Base-by-base conservation (phyloP, 2,329 filamentous ascomycete species). In the Dactylellina leptospora region DNA sequence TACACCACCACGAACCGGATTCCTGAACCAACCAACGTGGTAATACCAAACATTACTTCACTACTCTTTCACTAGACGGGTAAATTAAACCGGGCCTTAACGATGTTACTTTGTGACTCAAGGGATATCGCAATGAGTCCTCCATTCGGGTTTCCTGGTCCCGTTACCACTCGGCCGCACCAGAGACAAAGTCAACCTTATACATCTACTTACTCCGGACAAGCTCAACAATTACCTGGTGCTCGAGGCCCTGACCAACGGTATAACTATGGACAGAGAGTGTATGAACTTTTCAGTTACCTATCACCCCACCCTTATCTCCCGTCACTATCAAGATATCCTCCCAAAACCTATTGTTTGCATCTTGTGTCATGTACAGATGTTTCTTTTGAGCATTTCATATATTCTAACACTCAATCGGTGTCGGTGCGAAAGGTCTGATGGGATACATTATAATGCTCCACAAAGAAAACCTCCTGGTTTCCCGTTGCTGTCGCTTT, bases 101-200 rank as follows among this genome's bases (percentile, higher is more conserved):
- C 66, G 58, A 71, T 71, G 66, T 71, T 71, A 42, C 66, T 71
- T 51, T 71, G 66, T 71, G 66, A 71, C 51, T 71, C 66, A 71
- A 71, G 66, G 66, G 66, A 71, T 63, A 61, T 60, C 66, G 66
- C 58, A 63, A 71, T 58, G 66, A 63, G 66, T 56, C 66, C 66
- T 63, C 58, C 66, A 42, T 63, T 71, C 18, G 66, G 66, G 44
- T 62, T 71, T 25, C 58, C 50, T 13, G 58, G 58, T 45, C 55
- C 64, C 23, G 64, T 62, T 27, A 50, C 56, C 16, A 51, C 66
- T 44, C 66, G 58, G 38, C 66, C 66, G 27, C 66, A 38, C 9
- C 60, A 71, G 56, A 47, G 58, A 13, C 58, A 62, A 30, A 53
- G 3, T 22, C 59, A 55, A 22, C 42, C 53, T n/a, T 62, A 62